Evolutionary conservation across 2,329 filamentous ascomycete genomes (phyloP), one percentile per base, ranked within the genome.

Genomic region (Bipolaris gigantea): DNA sequence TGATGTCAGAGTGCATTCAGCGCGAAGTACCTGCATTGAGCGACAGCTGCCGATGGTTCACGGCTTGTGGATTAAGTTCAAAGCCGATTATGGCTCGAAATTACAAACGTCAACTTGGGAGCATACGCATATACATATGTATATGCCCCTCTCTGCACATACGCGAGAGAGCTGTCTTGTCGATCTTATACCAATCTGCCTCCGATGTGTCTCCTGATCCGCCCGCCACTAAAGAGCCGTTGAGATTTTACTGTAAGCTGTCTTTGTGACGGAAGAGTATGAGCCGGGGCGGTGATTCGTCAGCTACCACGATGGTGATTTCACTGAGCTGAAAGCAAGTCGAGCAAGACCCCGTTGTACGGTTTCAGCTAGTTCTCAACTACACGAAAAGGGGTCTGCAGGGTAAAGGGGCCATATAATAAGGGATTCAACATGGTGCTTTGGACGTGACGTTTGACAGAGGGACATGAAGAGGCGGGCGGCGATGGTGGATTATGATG

Each of bases 111-210:
- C 49, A 36, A 23, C 42, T 25, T 9, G 43, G 21, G 27, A 35
- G 40, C 25, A 41, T 30, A 13, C 16, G 32, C 11, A 47, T 10
- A 15, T 45, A 51, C 43, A 35, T 23, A 13, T 46, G 41, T 10
- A 19, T 43, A 51, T 46, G 44, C 30, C 15, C 43, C 34, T 33
- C 39, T 40, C 38, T 60, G 40, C 25, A n/a, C 15, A 18, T 21
- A 40, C 11, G 45, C 53, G 13, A 30, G 39, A 25, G 39, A 48
- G 10, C 35, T 45, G 11, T 16, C 35, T 15, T 25, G 41, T 35
- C 18, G 35, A 34, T 45, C 15, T n/a, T 32, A 39, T 23, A 10
- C 27, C 27, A 30, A 30, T 30, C 27, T 5, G 10, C 27, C 10
- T 30, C 27, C 27, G 27, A 30, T 30, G 27, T 30, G 30, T 41